These are phyloP conservation scores for Blastocladiella emersonii DNA, from an alignment of 371 early-diverging fungal genomes.

Conservation along the genomic window DNA sequence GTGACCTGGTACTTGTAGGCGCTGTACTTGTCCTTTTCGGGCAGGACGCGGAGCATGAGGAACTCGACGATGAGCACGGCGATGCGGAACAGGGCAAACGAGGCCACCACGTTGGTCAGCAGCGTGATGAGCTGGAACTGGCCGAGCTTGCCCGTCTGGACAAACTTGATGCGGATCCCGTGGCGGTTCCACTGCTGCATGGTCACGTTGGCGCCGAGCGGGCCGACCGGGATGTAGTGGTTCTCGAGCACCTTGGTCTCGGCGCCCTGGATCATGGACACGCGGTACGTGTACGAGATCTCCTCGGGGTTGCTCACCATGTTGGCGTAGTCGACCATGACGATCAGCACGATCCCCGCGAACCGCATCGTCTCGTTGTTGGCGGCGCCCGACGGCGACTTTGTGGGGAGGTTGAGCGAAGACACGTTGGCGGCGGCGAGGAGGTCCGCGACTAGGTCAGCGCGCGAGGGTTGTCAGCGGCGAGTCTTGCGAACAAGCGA, in stretches of 20 bases:
- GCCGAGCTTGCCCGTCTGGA: slow-evolving; percentile 36
- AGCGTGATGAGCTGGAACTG: slow-evolving; percentile 32
- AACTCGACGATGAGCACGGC: slow-evolving; percentile 36
- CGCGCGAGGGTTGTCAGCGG: no score
- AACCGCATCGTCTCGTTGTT: slow-evolving; percentile 25
- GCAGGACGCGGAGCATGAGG: slow-evolving; percentile 32
- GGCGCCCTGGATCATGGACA: slow-evolving; percentile 23
- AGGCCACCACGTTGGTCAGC: slow-evolving; percentile 34
- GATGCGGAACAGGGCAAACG: slow-evolving; percentile 30
- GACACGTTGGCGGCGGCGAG: neutral
- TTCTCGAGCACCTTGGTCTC: slow-evolving; percentile 27
- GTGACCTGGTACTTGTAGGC: slow-evolving; percentile 28
- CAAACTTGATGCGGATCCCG: slow-evolving; percentile 32
- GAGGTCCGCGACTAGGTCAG: neutral
- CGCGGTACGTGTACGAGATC: slow-evolving; percentile 26
- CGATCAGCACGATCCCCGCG: slow-evolving; percentile 29
- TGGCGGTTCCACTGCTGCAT: slow-evolving; percentile 30
- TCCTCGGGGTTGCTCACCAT: slow-evolving; percentile 13
- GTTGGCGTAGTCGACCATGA: slow-evolving; percentile 29
- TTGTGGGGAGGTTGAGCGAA: neutral
- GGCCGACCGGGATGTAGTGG: neutral
- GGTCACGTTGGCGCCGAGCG: slow-evolving; percentile 8
- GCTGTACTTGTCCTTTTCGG: slow-evolving; percentile 24
- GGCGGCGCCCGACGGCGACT: slow-evolving; percentile 10
- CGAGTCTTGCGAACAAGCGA: no score